Base-by-base conservation (phyloP, 495 filamentous ascomycete genomes). In the Xylaria scruposa region DNA sequence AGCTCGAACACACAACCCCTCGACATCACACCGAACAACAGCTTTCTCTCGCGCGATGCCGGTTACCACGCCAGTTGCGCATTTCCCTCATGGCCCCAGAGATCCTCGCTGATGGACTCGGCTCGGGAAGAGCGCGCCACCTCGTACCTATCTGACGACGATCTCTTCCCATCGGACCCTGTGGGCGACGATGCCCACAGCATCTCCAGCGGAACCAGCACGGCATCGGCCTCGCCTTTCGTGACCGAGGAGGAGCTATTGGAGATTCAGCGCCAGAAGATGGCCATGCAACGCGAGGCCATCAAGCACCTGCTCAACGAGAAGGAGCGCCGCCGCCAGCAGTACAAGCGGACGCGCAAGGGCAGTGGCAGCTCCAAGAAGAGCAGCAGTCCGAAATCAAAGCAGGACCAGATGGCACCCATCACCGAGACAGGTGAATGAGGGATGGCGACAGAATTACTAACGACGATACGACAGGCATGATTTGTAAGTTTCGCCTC, bases 91-190 rank as follows among this genome's bases (percentile, higher is more conserved):
- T 86, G 84, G 84, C 84, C 84, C 13, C 79, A 82, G 56, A 77
- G 84, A 21, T 78, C 80, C 4, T 83, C 83, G 12, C 79, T 86
- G 62, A 80, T 74, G 72, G 83, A 83, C 68, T 76, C 77, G 12
- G 56, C 72, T n/a, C 71, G 74, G 53, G 79, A 84, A 51, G 77
- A 81, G 75, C 82, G 84, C 60, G 82, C 82, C 21, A 78, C 82
- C 1, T 85, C 83, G 8, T 86, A 83, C 76, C 80, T 86, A 46
- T 84, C 84, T 17, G 84, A 86, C 77, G 84, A 86, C 78, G 84
- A 86, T 75, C 79, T 85, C 19, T 79, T 84, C 70, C 76, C 76
- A 59, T 68, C 62, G 66, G 82, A 84, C 69, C 71, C 75, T 40
- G 75, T 80, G 60, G 80, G 81, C 70, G 84, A 86, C 74, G 83